Conservation (phyloP, 139 green algal genomes). For the Tetradesmus obliquus region DNA sequence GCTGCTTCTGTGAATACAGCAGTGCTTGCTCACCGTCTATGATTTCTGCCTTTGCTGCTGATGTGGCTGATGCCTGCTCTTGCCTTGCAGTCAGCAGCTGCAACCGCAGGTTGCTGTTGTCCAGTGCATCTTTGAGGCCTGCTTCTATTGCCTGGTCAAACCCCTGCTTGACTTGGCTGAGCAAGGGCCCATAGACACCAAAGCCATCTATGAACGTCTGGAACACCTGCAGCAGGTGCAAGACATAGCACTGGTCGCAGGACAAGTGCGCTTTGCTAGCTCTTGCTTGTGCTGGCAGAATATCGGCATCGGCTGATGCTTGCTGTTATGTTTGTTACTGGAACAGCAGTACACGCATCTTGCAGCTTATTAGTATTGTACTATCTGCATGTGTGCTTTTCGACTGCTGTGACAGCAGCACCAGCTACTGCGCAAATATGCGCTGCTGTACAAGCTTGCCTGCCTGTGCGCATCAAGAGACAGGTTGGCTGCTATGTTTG, state of each 20-base stretch:
- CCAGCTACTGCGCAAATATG: too few species aligned
- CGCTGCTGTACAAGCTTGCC: constrained; percentile 11
- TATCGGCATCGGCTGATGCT: not conserved
- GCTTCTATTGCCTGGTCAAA: constrained; percentile 22
- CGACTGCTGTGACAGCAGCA: too few species aligned
- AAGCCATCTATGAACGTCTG: constrained; percentile 58
- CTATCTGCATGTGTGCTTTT: too few species aligned
- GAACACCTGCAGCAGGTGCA: constrained; percentile 48
- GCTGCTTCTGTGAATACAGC: not conserved
- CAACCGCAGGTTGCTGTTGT: constrained; percentile 7
- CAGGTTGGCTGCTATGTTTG: constrained; percentile 62
- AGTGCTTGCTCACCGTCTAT: constrained; percentile 18
- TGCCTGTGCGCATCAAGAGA: constrained; percentile 60
- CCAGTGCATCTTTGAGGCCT: constrained; percentile 22
- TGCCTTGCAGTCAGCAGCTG: constrained; percentile 31
- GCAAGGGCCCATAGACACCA: constrained; percentile 11
- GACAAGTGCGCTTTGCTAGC: not conserved
- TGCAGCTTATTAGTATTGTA: not conserved
- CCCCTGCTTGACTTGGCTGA: not conserved
- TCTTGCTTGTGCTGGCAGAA: not conserved
- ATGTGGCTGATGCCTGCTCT: not conserved
- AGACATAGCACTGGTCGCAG: not conserved
- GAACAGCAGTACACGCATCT: not conserved
- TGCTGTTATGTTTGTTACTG: not conserved
- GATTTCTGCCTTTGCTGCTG: not conserved